phyloP scores from a whole-genome alignment of 1,284 basidiomycete species.

The Mycosarcoma maydis region DNA sequence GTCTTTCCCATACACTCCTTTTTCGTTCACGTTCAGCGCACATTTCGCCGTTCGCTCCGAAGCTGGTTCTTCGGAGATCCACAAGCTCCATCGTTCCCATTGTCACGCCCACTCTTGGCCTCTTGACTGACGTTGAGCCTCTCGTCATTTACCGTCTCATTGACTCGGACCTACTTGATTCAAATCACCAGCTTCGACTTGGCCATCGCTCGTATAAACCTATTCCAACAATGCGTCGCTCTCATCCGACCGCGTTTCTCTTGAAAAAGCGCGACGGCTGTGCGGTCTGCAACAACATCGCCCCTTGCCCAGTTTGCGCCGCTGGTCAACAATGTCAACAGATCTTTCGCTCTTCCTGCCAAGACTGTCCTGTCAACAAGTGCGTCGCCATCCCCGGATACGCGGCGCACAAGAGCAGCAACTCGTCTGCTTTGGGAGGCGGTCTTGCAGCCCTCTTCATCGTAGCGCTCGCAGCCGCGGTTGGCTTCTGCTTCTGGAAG shows the following conservation, averaged over 20 bases:
- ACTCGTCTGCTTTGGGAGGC: slow-evolving; percentile 44
- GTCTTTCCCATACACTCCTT: background rate
- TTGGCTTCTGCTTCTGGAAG: slow-evolving; percentile 39
- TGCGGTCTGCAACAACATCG: slow-evolving; percentile 46
- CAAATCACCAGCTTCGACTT: too few species aligned
- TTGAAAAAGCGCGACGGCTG: slow-evolving; percentile 42
- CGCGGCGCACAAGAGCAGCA: background rate
- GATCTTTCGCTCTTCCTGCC: slow-evolving; percentile 44
- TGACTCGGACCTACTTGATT: too few species aligned
- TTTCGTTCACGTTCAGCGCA: background rate
- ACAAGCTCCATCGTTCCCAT: background rate
- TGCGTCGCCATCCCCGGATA: slow-evolving; percentile 35
- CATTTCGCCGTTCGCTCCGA: too few species aligned
- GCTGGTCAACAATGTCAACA: slow-evolving; percentile 47
- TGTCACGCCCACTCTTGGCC: background rate
- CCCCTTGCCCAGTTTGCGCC: slow-evolving; percentile 35
- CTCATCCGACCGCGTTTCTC: slow-evolving; percentile 28
- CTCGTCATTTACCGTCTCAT: too few species aligned
- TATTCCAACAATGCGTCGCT: slow-evolving; percentile 10
- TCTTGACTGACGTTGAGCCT: background rate
- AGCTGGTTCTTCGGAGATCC: slow-evolving; percentile 28
- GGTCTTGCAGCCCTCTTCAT: slow-evolving; percentile 41
- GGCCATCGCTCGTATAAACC: too few species aligned
- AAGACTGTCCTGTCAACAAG: slow-evolving; percentile 48
- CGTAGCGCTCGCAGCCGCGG: slow-evolving; percentile 16